phyloP scores from a whole-genome alignment of 495 filamentous ascomycete species.

The Penicillium steckii region DNA sequence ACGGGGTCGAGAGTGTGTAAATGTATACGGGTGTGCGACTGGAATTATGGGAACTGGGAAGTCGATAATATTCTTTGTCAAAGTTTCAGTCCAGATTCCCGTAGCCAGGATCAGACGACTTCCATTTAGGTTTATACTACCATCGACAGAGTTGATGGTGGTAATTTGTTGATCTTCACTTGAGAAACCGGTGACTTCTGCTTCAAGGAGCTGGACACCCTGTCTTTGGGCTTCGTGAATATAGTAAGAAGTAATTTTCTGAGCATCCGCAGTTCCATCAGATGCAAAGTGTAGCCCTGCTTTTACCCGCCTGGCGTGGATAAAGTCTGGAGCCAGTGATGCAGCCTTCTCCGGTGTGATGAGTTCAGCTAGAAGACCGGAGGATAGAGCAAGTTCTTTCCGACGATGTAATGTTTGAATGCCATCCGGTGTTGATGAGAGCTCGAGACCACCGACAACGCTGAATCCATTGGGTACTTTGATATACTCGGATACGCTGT shows the following conservation, averaged over 20 bases:
- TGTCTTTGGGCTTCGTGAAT: slow-evolving; percentile 30
- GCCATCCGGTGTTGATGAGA: slow-evolving; percentile 25
- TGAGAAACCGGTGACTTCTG: slow-evolving; percentile 15
- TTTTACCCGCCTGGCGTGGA: slow-evolving; percentile 18
- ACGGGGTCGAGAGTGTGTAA: slow-evolving; percentile 13
- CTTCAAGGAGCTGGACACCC: slow-evolving; percentile 26
- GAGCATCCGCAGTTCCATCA: slow-evolving; percentile 31
- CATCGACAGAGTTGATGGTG: slow-evolving; percentile 16
- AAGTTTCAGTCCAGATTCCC: slow-evolving; percentile 29
- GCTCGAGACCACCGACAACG: slow-evolving; percentile 30
- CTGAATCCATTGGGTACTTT: slow-evolving; percentile 29
- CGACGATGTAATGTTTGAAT: slow-evolving; percentile 22
- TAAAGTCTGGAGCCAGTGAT: slow-evolving; percentile 29
- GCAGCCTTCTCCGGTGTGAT: slow-evolving; percentile 23
- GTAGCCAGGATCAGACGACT: slow-evolving; percentile 29
- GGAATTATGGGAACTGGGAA: slow-evolving; percentile 31
- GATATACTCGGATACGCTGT: slow-evolving; percentile 30
- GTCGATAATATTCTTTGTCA: slow-evolving; percentile 19
- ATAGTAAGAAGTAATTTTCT: slow-evolving; percentile 26
- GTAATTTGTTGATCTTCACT: background rate
- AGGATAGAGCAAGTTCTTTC: slow-evolving; percentile 14
- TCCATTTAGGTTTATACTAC: slow-evolving; percentile 19
- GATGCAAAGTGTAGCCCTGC: slow-evolving; percentile 22
- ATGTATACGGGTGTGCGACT: slow-evolving; percentile 38
- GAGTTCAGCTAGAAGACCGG: slow-evolving; percentile 27